phyloP scores from a whole-genome alignment of 257 asterid genomes.

The Solanum bulbocastanum region DNA sequence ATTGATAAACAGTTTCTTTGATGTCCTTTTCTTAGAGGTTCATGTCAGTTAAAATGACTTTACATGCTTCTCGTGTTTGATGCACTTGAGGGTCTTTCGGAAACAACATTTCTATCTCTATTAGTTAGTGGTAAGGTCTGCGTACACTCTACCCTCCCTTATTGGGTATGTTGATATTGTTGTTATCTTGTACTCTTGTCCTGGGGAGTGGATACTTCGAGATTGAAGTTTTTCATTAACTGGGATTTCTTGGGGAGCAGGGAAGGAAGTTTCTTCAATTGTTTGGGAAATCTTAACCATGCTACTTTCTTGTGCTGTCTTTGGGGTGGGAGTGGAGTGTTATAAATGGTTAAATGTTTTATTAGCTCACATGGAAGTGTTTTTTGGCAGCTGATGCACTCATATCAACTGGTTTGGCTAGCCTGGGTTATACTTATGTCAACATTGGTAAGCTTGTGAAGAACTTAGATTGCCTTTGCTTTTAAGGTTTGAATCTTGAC shows the following conservation, averaged over 20 bases:
- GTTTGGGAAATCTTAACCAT: background rate
- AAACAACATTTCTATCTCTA: too few species aligned
- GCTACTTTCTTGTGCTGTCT: background rate
- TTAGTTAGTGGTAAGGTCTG: too few species aligned
- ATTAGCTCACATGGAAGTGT: background rate
- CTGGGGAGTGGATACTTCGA: background rate
- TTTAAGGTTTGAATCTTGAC: background rate
- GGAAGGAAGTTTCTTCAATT: background rate
- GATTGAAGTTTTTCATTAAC: background rate
- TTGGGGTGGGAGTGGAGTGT: background rate
- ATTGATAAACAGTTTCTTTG: background rate
- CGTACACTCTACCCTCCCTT: too few species aligned
- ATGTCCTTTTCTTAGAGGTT: background rate
- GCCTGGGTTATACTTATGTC: conserved; percentile 63
- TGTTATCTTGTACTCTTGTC: background rate
- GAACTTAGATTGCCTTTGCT: background rate
- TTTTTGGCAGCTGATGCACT: conserved; percentile 77
- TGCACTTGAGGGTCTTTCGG: background rate
- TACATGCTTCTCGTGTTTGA: background rate
- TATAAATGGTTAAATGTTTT: background rate
- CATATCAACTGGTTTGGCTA: conserved; percentile 77
- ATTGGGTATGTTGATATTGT: too few species aligned
- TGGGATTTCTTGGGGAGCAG: background rate
- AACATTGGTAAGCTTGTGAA: conserved; percentile 54
- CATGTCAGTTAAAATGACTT: background rate